phyloP scores from a whole-genome alignment of 441 rosid species.

The Hura crepitans region DNA sequence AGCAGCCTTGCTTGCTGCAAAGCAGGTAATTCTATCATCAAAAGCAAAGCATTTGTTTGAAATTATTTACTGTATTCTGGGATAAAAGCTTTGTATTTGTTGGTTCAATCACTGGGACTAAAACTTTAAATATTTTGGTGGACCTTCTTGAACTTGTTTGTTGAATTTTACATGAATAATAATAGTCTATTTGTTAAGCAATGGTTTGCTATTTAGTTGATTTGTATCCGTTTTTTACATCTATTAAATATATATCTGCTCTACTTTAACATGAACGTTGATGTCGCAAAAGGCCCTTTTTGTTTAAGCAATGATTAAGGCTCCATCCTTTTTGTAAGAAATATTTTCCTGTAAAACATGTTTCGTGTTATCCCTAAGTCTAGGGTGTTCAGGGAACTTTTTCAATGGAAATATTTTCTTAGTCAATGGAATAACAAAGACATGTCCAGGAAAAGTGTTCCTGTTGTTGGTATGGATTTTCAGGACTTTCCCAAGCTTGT shows the following conservation, averaged over 20 bases:
- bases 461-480: background rate
- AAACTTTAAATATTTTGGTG: background rate
- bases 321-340: background rate
- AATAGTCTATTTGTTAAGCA: background rate
- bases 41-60: conserved; percentile 1
- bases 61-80: background rate
- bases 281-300: background rate
- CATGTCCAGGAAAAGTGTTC: background rate
- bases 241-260: background rate
- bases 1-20: conserved; percentile 80
- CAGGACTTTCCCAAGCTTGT: background rate
- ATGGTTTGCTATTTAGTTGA: background rate
- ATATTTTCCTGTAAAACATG: background rate
- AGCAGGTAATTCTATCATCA: conserved; percentile 44
- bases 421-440: background rate
- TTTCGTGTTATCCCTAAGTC: background rate
- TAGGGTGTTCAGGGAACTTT: background rate
- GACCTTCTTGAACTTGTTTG: too few species aligned
- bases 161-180: too few species aligned
- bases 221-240: background rate
- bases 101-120: background rate
- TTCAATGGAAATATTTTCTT: background rate
- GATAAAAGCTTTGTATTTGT: background rate
- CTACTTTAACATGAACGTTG: background rate
- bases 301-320: background rate